Evolutionary conservation across 176 grass and related monocot genomes (phyloP), one percentile per base, ranked within the genome.

Genomic region (Chrysopogon serrulatus): DNA sequence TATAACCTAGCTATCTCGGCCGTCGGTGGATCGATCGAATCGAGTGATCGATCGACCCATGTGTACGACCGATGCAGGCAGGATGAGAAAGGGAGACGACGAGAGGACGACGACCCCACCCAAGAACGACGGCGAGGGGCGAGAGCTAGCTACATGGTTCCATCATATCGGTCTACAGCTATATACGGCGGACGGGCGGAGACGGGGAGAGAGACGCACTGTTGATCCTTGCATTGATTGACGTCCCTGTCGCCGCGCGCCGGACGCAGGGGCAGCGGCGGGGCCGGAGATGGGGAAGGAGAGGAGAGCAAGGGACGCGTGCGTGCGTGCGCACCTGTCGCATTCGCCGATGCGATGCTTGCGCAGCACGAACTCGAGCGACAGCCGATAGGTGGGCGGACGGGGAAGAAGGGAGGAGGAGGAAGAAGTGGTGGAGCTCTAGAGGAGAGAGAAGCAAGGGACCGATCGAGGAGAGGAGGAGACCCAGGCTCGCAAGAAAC

Each of bases 401-500:
- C 3, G 2, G 32, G 7, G 3, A 2, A 13, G 16, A 24, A 2
- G 7, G 34, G 54, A 61, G 56, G 5, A 27, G 13, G 49, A 17
- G 11, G 39, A 9, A 15, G 10, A 6, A 5, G 31, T 26, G 47
- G 33, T 8, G 44, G 43, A 34, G 27, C 26, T 71, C 18, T 44
- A 31, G 21, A 56, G 39, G 34, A 44, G n/a, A 33, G 74, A 54
- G 34, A 16, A 17, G 49, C n/a, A 37, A 27, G 53, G 5, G 56
- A 26, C 56, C 56, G 56, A 26, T 59, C 51, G 43, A 7, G 18
- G 28, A 19, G 81, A 61, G 40, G 76, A 80, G 74, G 82, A 79
- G 89, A 81, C 59, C 91, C 91, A 88, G 14, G 33, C 73, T 79
- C 82, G 24, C 85, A 93, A 90, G 85, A 83, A 93, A 82, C 79